Conservation (phyloP, 495 filamentous ascomycete genomes). For the Neurospora sp. region DNA sequence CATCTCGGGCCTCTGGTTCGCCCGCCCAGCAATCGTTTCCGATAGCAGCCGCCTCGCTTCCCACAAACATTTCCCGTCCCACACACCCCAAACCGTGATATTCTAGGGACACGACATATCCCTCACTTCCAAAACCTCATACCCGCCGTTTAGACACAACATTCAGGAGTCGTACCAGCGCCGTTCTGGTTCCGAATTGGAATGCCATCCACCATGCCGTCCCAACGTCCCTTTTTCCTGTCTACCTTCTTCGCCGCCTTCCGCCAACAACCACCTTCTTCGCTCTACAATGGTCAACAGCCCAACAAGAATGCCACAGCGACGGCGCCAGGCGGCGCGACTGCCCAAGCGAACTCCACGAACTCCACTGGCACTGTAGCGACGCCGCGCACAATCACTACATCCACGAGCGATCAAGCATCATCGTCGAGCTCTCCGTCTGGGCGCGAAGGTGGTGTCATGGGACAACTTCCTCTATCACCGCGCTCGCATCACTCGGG, state of each 20-base stretch:
- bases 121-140: background rate
- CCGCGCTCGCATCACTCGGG: conserved; percentile 25
- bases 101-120: background rate
- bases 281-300: conserved; percentile 25
- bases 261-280: conserved; percentile 38
- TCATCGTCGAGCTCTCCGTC: conserved; percentile 22
- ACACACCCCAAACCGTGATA: background rate
- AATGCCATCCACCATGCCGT: conserved; percentile 42
- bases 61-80: background rate
- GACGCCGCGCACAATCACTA: conserved; percentile 18
- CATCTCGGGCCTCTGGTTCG: background rate
- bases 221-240: conserved; percentile 72
- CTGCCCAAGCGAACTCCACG: background rate
- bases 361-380: conserved; percentile 11
- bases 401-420: conserved; percentile 19
- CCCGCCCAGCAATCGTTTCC: background rate
- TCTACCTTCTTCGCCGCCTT: conserved; percentile 82
- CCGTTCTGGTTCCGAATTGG: background rate
- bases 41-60: background rate
- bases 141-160: background rate
- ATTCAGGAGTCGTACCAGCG: background rate
- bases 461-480: conserved; percentile 33
- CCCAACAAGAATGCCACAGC: conserved; percentile 33
- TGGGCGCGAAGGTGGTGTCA: conserved; percentile 27
- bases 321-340: conserved; percentile 17